Evolutionary conservation across 208 protist species (phyloP), one percentile per base, ranked within the genome.

Genomic region (Acanthamoeba royreba): DNA sequence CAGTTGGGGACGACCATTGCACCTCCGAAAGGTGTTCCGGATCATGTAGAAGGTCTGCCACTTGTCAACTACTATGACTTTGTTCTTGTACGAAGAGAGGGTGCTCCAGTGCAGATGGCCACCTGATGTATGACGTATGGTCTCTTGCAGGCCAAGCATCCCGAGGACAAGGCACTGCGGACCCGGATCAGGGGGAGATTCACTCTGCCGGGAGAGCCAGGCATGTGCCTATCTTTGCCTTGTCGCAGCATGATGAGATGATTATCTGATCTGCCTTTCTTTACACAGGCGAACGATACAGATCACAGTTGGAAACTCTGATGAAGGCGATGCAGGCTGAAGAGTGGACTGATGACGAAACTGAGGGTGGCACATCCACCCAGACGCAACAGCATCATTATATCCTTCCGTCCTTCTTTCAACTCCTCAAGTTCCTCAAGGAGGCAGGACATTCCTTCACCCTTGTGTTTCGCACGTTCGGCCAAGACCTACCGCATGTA

Each of bases 381-480:
- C 15, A 25, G 13, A n/a, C 61, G 61, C 31, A 11, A 28, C 69
- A 61, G 28, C 66, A 72, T 17, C 83, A 90, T 49, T 55, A 49
- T 35, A 90, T 90, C 13, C 38, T 90, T 11, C 83, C 83, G 7
- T 90, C 83, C 0, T 90, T 90, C 52, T 66, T 69, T 4, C 19
- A 13, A 2, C 83, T 90, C 7, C 53, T 90, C 22, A n/a, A 66
- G 31, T 38, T 69, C 83, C 28, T 90, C 35, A 90, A 90, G 25
- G 46, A 66, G 47, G 40, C 1, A 19, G 53, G 42, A 0, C 46
- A 46, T 9, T 33, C n/a, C 53, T 90, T 90, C 83, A 90, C 83
- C 11, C 83, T 90, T n/a, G 83, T 90, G 47, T 90, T 90, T 35
- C 46, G 83, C 33, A 90, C 83, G 17, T 90, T 90, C 28, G 83